phyloP scores from a whole-genome alignment of 129 eudicot genomes.

The Lactuca saligna region DNA sequence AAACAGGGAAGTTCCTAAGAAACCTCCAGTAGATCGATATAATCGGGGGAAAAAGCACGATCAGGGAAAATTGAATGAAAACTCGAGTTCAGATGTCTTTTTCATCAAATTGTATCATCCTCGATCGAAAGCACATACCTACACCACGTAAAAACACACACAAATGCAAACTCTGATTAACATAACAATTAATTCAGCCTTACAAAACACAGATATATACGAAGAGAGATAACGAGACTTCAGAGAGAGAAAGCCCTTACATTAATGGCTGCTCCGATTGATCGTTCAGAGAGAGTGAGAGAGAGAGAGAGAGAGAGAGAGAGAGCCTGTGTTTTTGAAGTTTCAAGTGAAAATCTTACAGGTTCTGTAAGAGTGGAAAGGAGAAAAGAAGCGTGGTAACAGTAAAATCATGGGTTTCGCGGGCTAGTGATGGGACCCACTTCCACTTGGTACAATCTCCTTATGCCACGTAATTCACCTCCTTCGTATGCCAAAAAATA shows the following conservation, averaged over 20 bases:
- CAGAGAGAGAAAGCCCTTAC: constrained; percentile 13
- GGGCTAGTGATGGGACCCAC: constrained; percentile 23
- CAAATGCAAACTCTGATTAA: constrained; percentile 15
- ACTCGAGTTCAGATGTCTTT: background rate
- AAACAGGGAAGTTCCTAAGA: background rate
- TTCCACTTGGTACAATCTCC: background rate
- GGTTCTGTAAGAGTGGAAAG: constrained; percentile 12
- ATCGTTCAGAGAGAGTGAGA: background rate
- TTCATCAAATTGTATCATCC: background rate
- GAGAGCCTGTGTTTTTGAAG: constrained; percentile 21
- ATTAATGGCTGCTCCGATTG: constrained; percentile 29
- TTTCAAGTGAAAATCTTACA: constrained; percentile 27
- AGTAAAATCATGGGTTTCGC: constrained; percentile 22
- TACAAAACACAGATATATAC: background rate
- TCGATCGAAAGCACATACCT: constrained; percentile 10
- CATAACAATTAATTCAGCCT: background rate
- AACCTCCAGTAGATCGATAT: background rate
- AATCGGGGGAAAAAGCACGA: background rate
- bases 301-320: constrained; percentile 17
- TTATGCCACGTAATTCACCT: constrained; percentile 22
- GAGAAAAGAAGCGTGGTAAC: constrained; percentile 16
- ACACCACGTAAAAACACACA: constrained; percentile 14
- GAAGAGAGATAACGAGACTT: constrained; percentile 2
- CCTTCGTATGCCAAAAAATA: background rate
- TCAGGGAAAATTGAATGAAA: background rate